A percentile compares a stretch with the other conserved stretches of the same genome.
phyloP scores from a whole-genome alignment of 176 grass and related monocot genomes.

The Thalia dealbata region DNA sequence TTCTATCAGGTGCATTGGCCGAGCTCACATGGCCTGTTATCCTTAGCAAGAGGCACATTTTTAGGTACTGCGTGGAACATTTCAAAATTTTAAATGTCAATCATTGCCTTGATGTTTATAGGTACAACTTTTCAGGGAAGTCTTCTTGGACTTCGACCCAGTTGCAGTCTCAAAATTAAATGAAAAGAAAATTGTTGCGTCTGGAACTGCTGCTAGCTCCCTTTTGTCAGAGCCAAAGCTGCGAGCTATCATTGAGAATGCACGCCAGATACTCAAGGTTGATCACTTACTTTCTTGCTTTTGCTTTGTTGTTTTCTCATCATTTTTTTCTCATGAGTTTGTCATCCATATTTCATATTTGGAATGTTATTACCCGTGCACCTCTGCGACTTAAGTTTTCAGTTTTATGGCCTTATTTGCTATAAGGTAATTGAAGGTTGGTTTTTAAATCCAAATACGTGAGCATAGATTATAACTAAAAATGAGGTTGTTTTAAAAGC shows the following conservation, averaged over 20 bases:
- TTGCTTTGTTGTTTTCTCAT: background rate
- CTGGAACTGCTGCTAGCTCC: constrained; percentile 42
- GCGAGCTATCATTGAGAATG: constrained; percentile 65
- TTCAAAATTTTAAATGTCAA: background rate
- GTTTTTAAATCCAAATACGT: too few species aligned
- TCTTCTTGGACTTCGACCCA: constrained; percentile 70
- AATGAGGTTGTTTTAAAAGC: too few species aligned
- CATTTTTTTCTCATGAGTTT: background rate
- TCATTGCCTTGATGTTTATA: background rate
- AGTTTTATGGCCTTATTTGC: too few species aligned
- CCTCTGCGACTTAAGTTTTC: background rate
- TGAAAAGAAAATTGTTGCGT: constrained; percentile 55
- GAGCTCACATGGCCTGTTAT: constrained; percentile 88
- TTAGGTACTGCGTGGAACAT: constrained; percentile 47
- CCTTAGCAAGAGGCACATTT: constrained; percentile 71
- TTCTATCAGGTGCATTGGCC: constrained; percentile 69
- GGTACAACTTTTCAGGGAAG: constrained; percentile 44
- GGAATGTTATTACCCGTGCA: background rate
- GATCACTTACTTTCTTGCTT: background rate
- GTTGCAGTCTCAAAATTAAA: constrained; percentile 56
- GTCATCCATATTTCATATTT: background rate
- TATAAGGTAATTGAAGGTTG: too few species aligned
- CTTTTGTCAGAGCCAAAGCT: constrained; percentile 86
- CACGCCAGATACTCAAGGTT: constrained; percentile 66
- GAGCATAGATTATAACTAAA: too few species aligned